Evolutionary conservation across 805 yeast species (phyloP).

Genomic region (Metschnikowia kofuensis): DNA sequence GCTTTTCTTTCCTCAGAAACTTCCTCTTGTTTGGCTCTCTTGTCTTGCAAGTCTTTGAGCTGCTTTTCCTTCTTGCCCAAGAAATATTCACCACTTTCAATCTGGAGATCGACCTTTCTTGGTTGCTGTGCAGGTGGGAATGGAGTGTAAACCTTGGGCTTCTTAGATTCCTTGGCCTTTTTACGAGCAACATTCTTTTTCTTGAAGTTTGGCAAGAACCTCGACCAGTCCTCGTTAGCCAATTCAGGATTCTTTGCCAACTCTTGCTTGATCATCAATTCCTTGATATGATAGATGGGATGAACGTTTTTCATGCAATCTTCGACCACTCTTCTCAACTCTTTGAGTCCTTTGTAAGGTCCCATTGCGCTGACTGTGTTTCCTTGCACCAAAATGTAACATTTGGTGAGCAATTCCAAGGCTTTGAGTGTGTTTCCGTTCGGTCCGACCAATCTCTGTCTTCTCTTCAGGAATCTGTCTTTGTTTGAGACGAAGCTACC

Average conservation of each 20-base stretch:
- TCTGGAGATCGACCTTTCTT: slow-evolving; percentile 93
- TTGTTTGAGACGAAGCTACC: slow-evolving; percentile 86
- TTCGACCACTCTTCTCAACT: slow-evolving; percentile 88
- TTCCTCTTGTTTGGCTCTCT: slow-evolving; percentile 74
- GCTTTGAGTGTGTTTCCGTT: slow-evolving; percentile 96
- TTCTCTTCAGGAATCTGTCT: slow-evolving; percentile 90
- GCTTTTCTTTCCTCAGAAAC: slow-evolving; percentile 60
- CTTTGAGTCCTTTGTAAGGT: slow-evolving; percentile 88
- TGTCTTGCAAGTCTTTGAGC: slow-evolving; percentile 65
- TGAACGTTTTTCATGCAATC: slow-evolving; percentile 97
- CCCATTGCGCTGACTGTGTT: slow-evolving; percentile 98
- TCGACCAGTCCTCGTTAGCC: slow-evolving; percentile 94
- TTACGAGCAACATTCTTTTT: slow-evolving; percentile 93
- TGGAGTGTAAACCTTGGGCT: slow-evolving; percentile 81
- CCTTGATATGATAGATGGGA: slow-evolving; percentile 97
- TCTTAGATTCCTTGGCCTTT: slow-evolving; percentile 64
- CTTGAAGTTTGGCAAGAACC: slow-evolving; percentile 95
- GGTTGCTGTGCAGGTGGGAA: slow-evolving; percentile 98
- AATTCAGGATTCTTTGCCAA: slow-evolving; percentile 92
- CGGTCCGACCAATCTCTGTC: slow-evolving; percentile 96
- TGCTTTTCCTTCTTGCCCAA: slow-evolving; percentile 82
- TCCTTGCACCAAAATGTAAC: slow-evolving; percentile 96
- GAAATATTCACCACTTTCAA: slow-evolving; percentile 98
- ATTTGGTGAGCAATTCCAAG: slow-evolving; percentile 87
- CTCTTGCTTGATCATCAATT: slow-evolving; percentile 95